These are phyloP conservation scores for Balakata baccata DNA, from an alignment of 345 rosid species.

Conservation along the genomic window DNA sequence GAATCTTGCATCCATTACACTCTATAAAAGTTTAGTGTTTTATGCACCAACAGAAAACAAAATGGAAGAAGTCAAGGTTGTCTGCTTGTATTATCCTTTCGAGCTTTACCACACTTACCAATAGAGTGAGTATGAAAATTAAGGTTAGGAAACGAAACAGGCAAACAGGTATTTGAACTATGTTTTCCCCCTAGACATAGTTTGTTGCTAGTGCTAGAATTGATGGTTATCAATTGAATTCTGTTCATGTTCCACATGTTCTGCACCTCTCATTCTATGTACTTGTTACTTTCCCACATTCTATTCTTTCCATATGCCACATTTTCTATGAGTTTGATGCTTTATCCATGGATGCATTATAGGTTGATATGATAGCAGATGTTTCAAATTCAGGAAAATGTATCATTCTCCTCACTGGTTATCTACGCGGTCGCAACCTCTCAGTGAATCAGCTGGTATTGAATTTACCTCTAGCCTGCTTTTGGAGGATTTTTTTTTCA, in stretches of 20 bases:
- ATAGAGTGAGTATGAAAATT: neutral
- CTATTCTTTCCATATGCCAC: neutral
- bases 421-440: constrained; percentile 61
- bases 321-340: neutral
- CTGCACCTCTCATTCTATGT: neutral
- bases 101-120: neutral
- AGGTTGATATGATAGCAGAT: constrained; percentile 54
- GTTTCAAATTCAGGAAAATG: constrained; percentile 52
- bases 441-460: constrained; percentile 89
- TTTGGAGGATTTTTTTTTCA: constrained; percentile 1
- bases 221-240: neutral
- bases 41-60: neutral
- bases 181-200: neutral
- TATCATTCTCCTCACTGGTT: constrained; percentile 70
- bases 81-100: constrained; percentile 2
- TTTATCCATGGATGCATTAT: constrained; percentile 3
- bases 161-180: neutral
- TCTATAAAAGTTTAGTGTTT: neutral
- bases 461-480: constrained; percentile 11
- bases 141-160: neutral
- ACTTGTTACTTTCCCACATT: neutral
- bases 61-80: neutral
- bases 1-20: neutral
- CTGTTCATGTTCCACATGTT: neutral
- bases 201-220: neutral